Evolutionary conservation across 2,329 filamentous ascomycete species (phyloP).

Genomic region (Tricladium varicosporioides): DNA sequence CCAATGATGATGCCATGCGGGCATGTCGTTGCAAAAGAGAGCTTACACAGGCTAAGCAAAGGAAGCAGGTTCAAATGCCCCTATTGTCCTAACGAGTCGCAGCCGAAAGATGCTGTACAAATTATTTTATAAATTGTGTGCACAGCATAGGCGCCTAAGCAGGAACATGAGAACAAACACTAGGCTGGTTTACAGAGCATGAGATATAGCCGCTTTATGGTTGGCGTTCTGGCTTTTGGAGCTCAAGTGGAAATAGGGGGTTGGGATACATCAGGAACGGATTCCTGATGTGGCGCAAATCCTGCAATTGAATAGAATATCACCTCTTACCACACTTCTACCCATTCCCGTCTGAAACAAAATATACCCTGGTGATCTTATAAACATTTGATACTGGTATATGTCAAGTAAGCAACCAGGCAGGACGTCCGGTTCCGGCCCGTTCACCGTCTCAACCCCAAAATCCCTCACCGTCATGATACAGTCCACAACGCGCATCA

Average conservation of each 20-base stretch:
- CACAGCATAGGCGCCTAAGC: no score
- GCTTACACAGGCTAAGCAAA: slow-evolving; percentile 75
- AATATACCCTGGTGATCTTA: no score
- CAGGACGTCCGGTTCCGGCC: no score
- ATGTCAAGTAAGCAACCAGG: no score
- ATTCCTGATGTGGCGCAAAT: not conserved
- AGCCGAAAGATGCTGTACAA: slow-evolving; percentile 64
- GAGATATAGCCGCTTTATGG: not conserved
- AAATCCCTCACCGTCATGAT: not conserved
- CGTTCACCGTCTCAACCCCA: not conserved
- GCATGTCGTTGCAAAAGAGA: slow-evolving; percentile 87
- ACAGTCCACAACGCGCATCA: not conserved
- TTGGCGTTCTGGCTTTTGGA: not conserved
- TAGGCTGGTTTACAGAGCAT: not conserved
- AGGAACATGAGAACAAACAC: not conserved
- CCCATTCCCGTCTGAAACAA: no score
- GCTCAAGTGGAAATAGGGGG: not conserved
- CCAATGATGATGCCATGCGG: slow-evolving; percentile 97
- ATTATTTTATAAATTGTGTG: slow-evolving; percentile 28
- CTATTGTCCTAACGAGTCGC: slow-evolving; percentile 86
- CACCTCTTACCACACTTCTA: not conserved
- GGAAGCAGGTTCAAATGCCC: slow-evolving; percentile 87
- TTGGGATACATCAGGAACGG: not conserved
- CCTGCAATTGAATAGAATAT: not conserved
- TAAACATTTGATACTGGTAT: no score